Base-by-base conservation (phyloP, 2,329 filamentous ascomycete species). In the Moelleriella libera region DNA sequence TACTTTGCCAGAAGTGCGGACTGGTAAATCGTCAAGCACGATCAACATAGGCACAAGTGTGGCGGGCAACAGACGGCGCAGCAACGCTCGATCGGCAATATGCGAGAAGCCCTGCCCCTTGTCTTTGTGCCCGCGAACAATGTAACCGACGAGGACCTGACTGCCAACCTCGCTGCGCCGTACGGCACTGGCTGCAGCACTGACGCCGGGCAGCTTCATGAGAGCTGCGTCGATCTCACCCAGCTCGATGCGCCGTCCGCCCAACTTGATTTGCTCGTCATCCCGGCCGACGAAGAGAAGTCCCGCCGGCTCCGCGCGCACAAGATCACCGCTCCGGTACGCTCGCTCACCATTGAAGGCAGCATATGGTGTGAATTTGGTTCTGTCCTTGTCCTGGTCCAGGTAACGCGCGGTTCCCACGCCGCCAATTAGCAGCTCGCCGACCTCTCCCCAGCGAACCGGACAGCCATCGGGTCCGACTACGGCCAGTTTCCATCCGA, bases 391-490 rank as follows among this genome's bases (percentile, higher is more conserved):
- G 3, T 49, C 46, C 2, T 8, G 30, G 41, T 54, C 52, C 3
- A 54, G 48, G 12, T 54, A 54, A 1, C 51, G 52, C 8, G 51
- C 52, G 44, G 51, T 51, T 11, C 52, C 52, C 7, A 51, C 49
- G 8, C 52, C 52, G 30, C 52, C 52, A 41, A 54, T 54, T 31
- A 53, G 43, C 30, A 54, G 49, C 51, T 54, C 52, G 6, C 52
- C 52, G 10, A 50, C 50, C 30, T 53, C 49, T 30, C 52, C 52
- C 52, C 64, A 56, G 28, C 65, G 62, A 9, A 71, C 58, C 12
- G 67, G 63, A 45, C 70, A 63, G 1, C 68, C 68, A 47, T 70
- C 64, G 6, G 58, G 55, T 30, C 63, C 69, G 52, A 53, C 47
- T 5, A 54, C 52, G 43, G 52, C 52, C 9, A 54, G 47, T n/a